Evolutionary conservation across 208 protist genomes (phyloP).

Genomic region (Trypanosoma conorhini): DNA sequence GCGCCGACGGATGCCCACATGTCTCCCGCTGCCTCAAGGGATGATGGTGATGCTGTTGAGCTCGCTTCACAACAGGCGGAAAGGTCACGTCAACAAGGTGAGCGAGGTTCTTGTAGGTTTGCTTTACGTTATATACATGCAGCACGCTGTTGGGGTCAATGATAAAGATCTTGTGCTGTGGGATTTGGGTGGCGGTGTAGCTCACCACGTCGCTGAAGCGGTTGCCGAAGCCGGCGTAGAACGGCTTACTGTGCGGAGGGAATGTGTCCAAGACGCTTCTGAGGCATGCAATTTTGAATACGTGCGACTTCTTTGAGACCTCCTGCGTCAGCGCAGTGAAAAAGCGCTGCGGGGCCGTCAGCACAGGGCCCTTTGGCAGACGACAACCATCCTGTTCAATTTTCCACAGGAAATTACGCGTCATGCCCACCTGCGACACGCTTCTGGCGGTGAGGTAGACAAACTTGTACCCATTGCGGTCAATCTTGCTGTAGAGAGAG

Average conservation of each 20-base stretch:
- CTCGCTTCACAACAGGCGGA: constrained; percentile 43
- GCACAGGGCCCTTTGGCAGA: constrained; percentile 84
- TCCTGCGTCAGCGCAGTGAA: constrained; percentile 90
- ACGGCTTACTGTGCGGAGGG: constrained; percentile 61
- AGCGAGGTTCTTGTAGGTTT: constrained; percentile 77
- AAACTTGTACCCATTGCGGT: constrained; percentile 95
- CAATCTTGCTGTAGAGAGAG: constrained; percentile 93
- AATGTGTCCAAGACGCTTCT: constrained; percentile 74
- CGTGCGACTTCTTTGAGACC: constrained; percentile 86
- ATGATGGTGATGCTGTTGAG: constrained; percentile 7
- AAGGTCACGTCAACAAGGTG: constrained; percentile 87
- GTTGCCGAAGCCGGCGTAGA: constrained; percentile 94
- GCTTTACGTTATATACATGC: constrained; percentile 70
- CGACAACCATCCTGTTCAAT: constrained; percentile 74
- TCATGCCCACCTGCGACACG: constrained; percentile 86
- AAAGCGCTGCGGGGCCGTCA: constrained; percentile 88
- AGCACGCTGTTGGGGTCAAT: constrained; percentile 83
- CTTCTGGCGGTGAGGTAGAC: constrained; percentile 91
- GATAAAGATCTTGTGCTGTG: constrained; percentile 85
- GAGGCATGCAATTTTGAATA: constrained; percentile 92
- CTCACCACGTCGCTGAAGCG: constrained; percentile 87
- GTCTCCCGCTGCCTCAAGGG: background rate
- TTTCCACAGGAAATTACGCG: constrained; percentile 79
- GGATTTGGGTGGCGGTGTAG: constrained; percentile 81
- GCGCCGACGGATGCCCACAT: background rate